phyloP scores from a whole-genome alignment of 2,329 filamentous ascomycete species.

The Aspergillus tanneri region DNA sequence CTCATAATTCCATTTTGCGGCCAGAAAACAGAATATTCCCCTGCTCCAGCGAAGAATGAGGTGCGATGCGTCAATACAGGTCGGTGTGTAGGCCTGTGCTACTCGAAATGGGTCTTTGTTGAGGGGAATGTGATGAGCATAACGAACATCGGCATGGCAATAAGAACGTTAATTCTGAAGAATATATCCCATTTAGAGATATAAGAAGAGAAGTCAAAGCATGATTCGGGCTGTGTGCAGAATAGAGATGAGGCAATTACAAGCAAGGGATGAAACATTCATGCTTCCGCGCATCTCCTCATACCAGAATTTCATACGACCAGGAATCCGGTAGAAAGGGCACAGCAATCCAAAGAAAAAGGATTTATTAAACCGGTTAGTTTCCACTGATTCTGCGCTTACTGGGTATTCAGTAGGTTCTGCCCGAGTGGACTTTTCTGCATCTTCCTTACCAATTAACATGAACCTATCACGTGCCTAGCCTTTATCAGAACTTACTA shows the following conservation, averaged over 20 bases:
- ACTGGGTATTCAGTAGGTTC: conserved; percentile 78
- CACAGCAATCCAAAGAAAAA: not conserved
- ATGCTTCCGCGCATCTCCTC: not conserved
- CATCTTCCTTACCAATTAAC: conserved; percentile 68
- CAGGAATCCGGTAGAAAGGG: not conserved
- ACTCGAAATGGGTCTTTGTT: conserved; percentile 63
- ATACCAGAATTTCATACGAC: not conserved
- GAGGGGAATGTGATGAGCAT: conserved; percentile 4
- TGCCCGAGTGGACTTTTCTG: conserved; percentile 87
- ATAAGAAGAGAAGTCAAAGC: not conserved
- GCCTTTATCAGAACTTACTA: no score
- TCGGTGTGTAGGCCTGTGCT: conserved; percentile 70
- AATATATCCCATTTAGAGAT: not conserved
- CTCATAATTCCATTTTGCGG: conserved; percentile 72
- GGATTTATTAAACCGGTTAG: not conserved
- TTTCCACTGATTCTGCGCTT: conserved; percentile 19
- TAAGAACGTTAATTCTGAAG: not conserved
- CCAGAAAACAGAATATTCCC: conserved; percentile 66
- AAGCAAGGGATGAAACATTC: conserved; percentile 6
- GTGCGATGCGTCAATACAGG: conserved; percentile 78
- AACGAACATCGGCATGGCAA: not conserved
- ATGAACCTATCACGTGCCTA: no score
- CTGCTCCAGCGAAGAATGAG: conserved; percentile 66
- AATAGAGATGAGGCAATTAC: conserved; percentile 1
- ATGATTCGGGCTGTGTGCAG: not conserved